These are phyloP conservation scores for Solanum pinnatisectum DNA, from an alignment of 257 asterid genomes.

Conservation along the genomic window DNA sequence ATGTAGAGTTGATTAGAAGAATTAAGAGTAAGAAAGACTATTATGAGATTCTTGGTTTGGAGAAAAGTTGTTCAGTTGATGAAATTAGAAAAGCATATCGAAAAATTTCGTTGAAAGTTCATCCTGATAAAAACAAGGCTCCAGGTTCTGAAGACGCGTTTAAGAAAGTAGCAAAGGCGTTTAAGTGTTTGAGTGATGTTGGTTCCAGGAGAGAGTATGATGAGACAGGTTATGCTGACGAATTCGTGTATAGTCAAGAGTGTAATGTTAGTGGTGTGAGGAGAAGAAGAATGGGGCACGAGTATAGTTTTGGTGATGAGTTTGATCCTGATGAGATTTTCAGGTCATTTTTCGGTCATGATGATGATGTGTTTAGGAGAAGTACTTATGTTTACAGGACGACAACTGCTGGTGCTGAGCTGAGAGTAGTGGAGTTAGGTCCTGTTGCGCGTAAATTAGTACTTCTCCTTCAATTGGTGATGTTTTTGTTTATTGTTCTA, in stretches of 20 bases:
- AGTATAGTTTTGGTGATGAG: slow-evolving; percentile 43
- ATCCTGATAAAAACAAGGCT: slow-evolving; percentile 88
- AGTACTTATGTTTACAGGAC: slow-evolving; percentile 54
- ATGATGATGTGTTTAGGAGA: slow-evolving; percentile 32
- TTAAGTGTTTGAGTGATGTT: slow-evolving; percentile 81
- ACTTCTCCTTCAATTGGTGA: slow-evolving; percentile 64
- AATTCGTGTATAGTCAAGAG: slow-evolving; percentile 42
- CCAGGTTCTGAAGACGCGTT: slow-evolving; percentile 93
- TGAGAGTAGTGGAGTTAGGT: slow-evolving; percentile 60
- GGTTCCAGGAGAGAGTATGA: slow-evolving; percentile 84
- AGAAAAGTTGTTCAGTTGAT: slow-evolving; percentile 66
- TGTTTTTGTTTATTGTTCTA: slow-evolving; percentile 63
- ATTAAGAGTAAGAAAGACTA: slow-evolving; percentile 68
- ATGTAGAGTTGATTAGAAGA: slow-evolving; percentile 62
- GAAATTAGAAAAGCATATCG: slow-evolving; percentile 79
- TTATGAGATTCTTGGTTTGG: slow-evolving; percentile 71
- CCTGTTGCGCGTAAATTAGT: slow-evolving; percentile 48
- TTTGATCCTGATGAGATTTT: slow-evolving; percentile 85
- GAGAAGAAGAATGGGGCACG: slow-evolving; percentile 52
- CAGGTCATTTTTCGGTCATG: slow-evolving; percentile 70
- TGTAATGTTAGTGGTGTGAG: slow-evolving; percentile 31
- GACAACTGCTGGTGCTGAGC: slow-evolving; percentile 39
- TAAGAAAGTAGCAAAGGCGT: slow-evolving; percentile 83
- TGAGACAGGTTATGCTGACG: slow-evolving; percentile 67
- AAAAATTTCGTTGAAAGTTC: slow-evolving; percentile 83